Base-by-base conservation (phyloP, 805 yeast genomes). In the Ogataea nakhonphanomensis region DNA sequence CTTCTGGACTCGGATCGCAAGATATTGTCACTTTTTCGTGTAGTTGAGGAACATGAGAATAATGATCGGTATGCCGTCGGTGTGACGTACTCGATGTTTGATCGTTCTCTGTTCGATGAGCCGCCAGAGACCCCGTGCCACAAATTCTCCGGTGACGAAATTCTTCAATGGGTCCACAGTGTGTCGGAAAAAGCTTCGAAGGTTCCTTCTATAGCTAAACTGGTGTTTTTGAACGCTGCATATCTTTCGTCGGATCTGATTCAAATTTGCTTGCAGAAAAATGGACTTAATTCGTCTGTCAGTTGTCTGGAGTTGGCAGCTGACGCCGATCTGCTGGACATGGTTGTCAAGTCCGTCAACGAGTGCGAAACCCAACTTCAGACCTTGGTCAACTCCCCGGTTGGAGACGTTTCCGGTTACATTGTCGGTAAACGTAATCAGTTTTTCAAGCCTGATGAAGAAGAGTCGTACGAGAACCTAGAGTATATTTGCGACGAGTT, bases 221-320 rank as follows among this genome's bases (percentile, higher is more conserved):
- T 86, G 8, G 59, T 83, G 22, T 83, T 85, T 49, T 67, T 78
- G 14, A 78, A 81, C 46, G 77, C 79, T 2, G 81, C 95, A 14
- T 84, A 82, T 49, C 63, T 90, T 23, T 84, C 96, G 0, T 76
- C 91, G 6, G 95, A 87, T 43, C 64, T 91, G 53, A 71, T 91
- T 8, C 82, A 79, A 33, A 79, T 79, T 44, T 67, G 69, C 21
- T 62, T 90, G 34, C 59, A 58, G 7, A 64, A 64, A 9, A 54
- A 59, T 17, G 78, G 67, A 0, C 59, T 89, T 2, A 67, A 72
- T 20, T 69, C 44, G 26, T 60, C 46, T 46, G 65, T 59, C 4
- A 56, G 61, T 13, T 59, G 71, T 23, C 43, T 61, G 7, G 46
- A 49, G 6, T 41, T 74, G 2, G 8, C 42, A 2, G 61, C 59